Evolutionary conservation across 768 basidiomycete species (phyloP), one percentile per base, ranked within the genome.

Genomic region (Mycena alexandri): DNA sequence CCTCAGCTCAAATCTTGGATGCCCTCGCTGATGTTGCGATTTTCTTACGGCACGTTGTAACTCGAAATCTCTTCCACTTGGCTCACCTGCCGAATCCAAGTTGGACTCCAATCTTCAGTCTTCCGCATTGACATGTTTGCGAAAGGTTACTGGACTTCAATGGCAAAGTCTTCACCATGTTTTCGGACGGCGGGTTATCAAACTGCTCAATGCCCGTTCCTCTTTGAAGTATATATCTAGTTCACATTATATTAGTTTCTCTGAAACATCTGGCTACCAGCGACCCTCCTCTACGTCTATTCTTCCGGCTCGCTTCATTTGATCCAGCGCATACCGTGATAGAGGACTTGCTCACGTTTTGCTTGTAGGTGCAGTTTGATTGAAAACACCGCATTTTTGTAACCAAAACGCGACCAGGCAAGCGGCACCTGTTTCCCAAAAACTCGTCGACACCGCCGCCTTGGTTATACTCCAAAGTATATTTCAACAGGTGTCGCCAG

Each of bases 301-400:
- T 47, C 33, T 16, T 47, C 16, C 57, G 33, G 9, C n/a, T 10
- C 33, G 33, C 29, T 2, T 17, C 44, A 34, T 33, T 29, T 6
- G 19, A 59, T 36, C 14, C n/a, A 12, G 10, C 57, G 25, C 19
- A 59, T 36, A 10, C 19, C 13, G 46, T 59, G 57, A 22, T 33
- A 3, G 57, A 59, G 10, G 29, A 47, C 17, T 36, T 59, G 57
- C 3, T 59, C 17, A 36, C 19, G 21, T 22, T 59, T 17, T 59
- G 57, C 34, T 25, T 34, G 46, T 36, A 44, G 5, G 19, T 43
- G 10, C 38, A 38, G 11, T 14, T 38, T 14, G 29, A 3, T 29
- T 29, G 6, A 9, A 38, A 38, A 38, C 14, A 38, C 29, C 29
- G 38, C 5, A 11, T 38, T 38, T 38, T 38, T 38, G 38, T 5